Evolutionary conservation across 192 early-diverging fungal genomes (phyloP), one percentile per base, ranked within the genome.

Genomic region (Chytriomyces confervae): DNA sequence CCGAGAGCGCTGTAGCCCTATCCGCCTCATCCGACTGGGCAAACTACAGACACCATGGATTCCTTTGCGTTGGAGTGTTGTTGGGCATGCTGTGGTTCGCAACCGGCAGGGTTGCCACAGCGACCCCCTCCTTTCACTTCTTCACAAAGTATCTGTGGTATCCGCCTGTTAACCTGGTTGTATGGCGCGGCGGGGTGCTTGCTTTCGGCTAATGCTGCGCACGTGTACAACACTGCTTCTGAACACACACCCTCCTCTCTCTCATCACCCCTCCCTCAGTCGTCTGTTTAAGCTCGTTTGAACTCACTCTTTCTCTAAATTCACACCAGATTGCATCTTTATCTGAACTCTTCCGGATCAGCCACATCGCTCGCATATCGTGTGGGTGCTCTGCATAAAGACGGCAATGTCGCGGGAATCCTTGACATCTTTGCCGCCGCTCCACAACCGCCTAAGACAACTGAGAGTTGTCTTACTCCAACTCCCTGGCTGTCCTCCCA

Each of bases 121-220:
- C 62, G n/a, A 1, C 27, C 27, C 27, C 62, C 29, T 29, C 24
- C 18, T 29, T 64, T 18, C n/a, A 24, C 20, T 27, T 8, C 16
- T 11, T 64, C 62, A 4, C 2, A 3, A 18, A 27, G 18, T 18
- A 11, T 16, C 27, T 23, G 11, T 64, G 62, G 62, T 5, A 18
- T 64, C 62, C 2, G 2, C 2, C 3, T 3, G 29, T 29, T 24
- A 11, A 24, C 27, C 47, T 13, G 10, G 62, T 29, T 29, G 16
- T 64, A 2, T 16, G 10, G 11, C 62, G 16, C 27, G 5, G 11
- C 11, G 62, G 62, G 62, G 1, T 11, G n/a, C 16, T 13, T 68
- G 11, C 43, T 48, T n/a, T 68, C 13, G 47, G 69, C 50, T 70
- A 70, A 70, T 70, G 51, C 69, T 70, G 27, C 69, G 50, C 36